phyloP scores from a whole-genome alignment of 1,139 yeast genomes.

The Candida sp. region DNA sequence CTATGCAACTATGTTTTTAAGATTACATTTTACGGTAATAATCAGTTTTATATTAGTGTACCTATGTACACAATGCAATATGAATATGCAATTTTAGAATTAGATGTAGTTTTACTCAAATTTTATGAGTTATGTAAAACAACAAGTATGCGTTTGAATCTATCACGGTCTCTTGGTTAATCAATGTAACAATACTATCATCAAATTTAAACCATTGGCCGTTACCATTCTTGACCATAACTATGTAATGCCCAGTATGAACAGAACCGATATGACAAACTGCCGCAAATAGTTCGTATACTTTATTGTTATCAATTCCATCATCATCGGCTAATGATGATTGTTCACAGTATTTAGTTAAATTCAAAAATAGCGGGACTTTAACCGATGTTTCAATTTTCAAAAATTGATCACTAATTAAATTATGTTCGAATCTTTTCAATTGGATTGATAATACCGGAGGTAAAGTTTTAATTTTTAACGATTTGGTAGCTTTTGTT shows the following conservation, averaged over 20 bases:
- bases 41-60: too few relatives aligned
- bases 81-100: not conserved
- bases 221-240: constrained; percentile 65
- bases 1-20: too few relatives aligned
- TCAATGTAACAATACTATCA: constrained; percentile 77
- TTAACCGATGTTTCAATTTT: constrained; percentile 75
- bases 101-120: constrained; percentile 10
- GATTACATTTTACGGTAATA: too few relatives aligned
- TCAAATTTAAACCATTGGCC: constrained; percentile 90
- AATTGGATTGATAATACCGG: constrained; percentile 80
- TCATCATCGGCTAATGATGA: constrained; percentile 12
- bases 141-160: constrained; percentile 73
- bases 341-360: constrained; percentile 57
- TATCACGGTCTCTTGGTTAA: constrained; percentile 62
- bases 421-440: constrained; percentile 80
- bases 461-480: constrained; percentile 67
- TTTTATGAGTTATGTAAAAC: constrained; percentile 64
- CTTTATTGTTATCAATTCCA: constrained; percentile 25
- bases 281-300: constrained; percentile 81
- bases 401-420: constrained; percentile 50
- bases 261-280: constrained; percentile 90
- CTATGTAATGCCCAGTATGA: constrained; percentile 92
- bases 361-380: constrained; percentile 69
- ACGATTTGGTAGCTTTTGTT: constrained; percentile 67
- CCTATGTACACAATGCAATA: not conserved